Percentiles rank a stretch among this genome's conserved stretches.
These are phyloP conservation scores for Lunasporangiospora selenospora DNA, from an alignment of 192 early-diverging fungal genomes.

Conservation along the genomic window DNA sequence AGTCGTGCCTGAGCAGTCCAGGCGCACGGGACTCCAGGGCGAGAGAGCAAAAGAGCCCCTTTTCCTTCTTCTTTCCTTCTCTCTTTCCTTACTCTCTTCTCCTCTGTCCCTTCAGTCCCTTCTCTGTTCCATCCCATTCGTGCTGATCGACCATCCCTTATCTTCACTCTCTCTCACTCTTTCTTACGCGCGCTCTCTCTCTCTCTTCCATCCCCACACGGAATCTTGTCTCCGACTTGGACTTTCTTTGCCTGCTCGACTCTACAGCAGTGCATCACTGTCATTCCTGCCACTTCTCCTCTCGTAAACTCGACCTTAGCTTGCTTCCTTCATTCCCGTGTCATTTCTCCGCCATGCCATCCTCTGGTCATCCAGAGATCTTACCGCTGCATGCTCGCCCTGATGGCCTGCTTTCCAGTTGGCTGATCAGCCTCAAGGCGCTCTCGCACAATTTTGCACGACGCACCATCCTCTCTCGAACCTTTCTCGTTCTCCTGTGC, in stretches of 20 bases:
- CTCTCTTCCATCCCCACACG: not conserved
- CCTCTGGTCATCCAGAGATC: conserved; percentile 31
- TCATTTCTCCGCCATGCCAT: no score
- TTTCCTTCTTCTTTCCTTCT: not conserved
- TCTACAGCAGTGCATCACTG: no score
- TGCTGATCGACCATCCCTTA: no score
- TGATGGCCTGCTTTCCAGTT: conserved; percentile 2
- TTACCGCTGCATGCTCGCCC: conserved; percentile 29
- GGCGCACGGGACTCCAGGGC: no score
- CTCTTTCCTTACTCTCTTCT: not conserved
- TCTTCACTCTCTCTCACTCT: not conserved
- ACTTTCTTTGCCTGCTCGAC: no score
- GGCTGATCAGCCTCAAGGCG: not conserved
- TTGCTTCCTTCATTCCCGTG: no score
- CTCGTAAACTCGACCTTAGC: no score
- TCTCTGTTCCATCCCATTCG: not conserved
- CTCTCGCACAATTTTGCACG: conserved; percentile 12
- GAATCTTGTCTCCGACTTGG: no score
- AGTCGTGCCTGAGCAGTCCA: no score
- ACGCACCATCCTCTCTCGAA: conserved; percentile 16
- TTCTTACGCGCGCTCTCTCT: not conserved
- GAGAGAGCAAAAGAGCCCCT: no score
- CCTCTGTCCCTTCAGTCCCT: not conserved
- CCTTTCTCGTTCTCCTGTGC: conserved; percentile 13
- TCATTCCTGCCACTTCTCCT: no score